Evolutionary conservation across 2,329 filamentous ascomycete species (phyloP).

Genomic region (Lecanicillium sp.): DNA sequence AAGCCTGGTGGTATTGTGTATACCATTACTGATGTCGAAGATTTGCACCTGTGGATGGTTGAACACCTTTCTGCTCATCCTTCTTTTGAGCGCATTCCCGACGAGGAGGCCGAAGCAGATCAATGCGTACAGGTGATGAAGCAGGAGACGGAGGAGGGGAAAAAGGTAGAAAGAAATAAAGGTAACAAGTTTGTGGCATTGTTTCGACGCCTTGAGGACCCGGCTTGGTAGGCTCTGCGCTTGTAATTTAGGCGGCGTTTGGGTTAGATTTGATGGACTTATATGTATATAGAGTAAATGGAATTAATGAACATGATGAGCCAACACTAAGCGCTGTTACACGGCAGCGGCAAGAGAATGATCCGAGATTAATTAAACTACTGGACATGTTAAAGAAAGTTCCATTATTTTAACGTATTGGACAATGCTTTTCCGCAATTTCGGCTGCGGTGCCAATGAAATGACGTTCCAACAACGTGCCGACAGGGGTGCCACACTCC

Average conservation of each 20-base stretch:
- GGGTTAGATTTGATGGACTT: background rate
- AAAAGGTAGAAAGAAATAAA: constrained; percentile 88
- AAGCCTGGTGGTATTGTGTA: constrained; percentile 80
- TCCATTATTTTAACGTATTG: no score
- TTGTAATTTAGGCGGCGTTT: constrained; percentile 19
- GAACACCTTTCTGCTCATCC: constrained; percentile 71
- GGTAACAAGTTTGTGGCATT: constrained; percentile 88
- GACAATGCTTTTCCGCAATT: no score
- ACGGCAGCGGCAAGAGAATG: no score
- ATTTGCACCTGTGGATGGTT: constrained; percentile 90
- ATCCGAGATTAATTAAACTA: no score
- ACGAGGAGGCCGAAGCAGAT: constrained; percentile 60
- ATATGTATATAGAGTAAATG: no score
- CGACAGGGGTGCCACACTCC: no score
- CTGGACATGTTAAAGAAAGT: no score
- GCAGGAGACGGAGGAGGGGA: constrained; percentile 88
- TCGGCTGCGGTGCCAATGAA: no score
- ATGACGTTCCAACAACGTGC: no score
- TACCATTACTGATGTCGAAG: constrained; percentile 95
- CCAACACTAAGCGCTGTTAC: no score
- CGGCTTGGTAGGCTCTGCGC: constrained; percentile 54
- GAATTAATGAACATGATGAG: no score
- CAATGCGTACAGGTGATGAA: constrained; percentile 67
- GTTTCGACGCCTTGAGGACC: constrained; percentile 73
- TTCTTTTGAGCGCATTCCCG: constrained; percentile 66